Evolutionary conservation across 2,329 filamentous ascomycete genomes (phyloP).

Genomic region (Neoascochyta sp.): DNA sequence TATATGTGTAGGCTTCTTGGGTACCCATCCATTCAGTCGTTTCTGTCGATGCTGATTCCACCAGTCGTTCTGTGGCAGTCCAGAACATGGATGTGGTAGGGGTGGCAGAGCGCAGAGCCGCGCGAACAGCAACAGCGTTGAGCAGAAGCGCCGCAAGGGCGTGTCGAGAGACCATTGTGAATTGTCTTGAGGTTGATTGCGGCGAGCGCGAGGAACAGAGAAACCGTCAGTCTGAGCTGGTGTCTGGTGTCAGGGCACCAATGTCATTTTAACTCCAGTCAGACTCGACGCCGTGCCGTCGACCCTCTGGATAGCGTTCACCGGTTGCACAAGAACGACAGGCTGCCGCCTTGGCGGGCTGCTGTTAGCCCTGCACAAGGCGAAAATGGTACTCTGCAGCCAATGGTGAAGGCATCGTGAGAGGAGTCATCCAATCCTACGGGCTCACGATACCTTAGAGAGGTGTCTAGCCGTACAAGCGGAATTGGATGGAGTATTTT

Average conservation of each 20-base stretch:
- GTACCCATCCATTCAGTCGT: conserved; percentile 11
- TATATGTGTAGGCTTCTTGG: conserved; percentile 8
- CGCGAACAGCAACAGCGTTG: conserved; percentile 10
- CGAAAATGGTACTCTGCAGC: conserved; percentile 3
- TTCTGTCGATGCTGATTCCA: conserved; percentile 11
- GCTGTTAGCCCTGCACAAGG: conserved; percentile 17
- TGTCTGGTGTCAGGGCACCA: conserved; percentile 10
- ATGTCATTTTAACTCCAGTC: conserved; percentile 20
- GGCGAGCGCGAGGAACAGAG: too few species aligned
- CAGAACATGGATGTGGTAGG: conserved; percentile 17
- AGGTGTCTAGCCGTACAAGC: too few species aligned
- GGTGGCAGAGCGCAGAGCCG: conserved; percentile 4
- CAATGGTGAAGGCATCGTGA: too few species aligned
- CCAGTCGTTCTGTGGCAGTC: conserved; percentile 22
- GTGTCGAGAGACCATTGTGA: too few species aligned
- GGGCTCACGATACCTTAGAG: too few species aligned
- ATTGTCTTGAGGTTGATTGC: too few species aligned
- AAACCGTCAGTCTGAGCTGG: conserved; percentile 9
- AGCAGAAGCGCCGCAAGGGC: conserved; percentile 12
- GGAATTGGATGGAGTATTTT: conserved; percentile 8
- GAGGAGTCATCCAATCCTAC: too few species aligned
- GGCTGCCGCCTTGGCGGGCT: conserved; percentile 14
- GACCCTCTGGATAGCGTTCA: conserved; percentile 14
- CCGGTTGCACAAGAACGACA: conserved; percentile 20
- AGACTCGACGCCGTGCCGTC: conserved; percentile 10